phyloP scores from a whole-genome alignment of 192 early-diverging fungal species.

The Coemansia sp. region DNA sequence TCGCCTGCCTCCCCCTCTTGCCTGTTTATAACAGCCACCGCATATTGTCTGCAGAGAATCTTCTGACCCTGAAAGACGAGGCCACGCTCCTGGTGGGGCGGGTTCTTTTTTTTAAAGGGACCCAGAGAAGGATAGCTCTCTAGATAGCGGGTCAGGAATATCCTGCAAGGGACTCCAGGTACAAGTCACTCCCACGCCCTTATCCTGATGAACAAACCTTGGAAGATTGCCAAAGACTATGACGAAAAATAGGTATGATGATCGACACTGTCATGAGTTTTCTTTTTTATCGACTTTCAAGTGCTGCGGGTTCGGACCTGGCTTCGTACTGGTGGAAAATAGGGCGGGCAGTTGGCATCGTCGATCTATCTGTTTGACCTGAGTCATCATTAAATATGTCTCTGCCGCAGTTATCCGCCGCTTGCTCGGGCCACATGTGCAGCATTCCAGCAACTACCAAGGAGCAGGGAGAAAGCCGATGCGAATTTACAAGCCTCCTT shows the following conservation, averaged over 20 bases:
- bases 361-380: background rate
- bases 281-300: background rate
- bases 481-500: background rate
- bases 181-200: background rate
- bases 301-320: background rate
- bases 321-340: constrained; percentile 7
- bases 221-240: background rate
- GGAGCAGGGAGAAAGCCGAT: background rate
- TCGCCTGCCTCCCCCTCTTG: background rate
- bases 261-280: background rate
- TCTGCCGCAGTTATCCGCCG: background rate
- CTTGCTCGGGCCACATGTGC: background rate
- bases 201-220: background rate
- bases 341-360: background rate
- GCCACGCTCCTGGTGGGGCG: background rate
- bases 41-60: background rate
- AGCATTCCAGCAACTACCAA: background rate
- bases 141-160: background rate
- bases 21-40: background rate
- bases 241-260: background rate
- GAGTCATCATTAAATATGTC: background rate
- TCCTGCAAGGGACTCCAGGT: background rate
- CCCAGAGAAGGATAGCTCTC: background rate
- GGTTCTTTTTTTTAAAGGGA: background rate
- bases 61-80: background rate